phyloP scores from a whole-genome alignment of 805 yeast genomes.

The Starmera pachycereana region DNA sequence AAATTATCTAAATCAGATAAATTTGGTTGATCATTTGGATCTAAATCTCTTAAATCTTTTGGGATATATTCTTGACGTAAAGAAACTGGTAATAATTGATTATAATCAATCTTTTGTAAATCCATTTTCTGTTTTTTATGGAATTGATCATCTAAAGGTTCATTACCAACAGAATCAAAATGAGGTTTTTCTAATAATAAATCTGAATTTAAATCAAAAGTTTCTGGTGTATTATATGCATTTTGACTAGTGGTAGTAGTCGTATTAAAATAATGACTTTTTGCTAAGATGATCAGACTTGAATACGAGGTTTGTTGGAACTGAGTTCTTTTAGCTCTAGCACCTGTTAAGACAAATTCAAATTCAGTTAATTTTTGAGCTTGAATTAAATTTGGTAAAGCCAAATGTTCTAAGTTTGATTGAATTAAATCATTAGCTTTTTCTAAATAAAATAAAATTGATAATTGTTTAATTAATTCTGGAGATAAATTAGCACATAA shows the following conservation, averaged over 20 bases:
- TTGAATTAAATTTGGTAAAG: slow-evolving; percentile 41
- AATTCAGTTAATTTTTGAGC: slow-evolving; percentile 53
- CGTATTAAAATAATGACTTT: slow-evolving; percentile 22
- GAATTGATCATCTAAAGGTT: slow-evolving; percentile 31
- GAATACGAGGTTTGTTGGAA: slow-evolving; percentile 66
- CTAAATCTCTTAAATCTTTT: slow-evolving; percentile 35
- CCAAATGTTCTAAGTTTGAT: slow-evolving; percentile 52
- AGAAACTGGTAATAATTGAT: slow-evolving; percentile 52
- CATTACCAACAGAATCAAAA: slow-evolving; percentile 50
- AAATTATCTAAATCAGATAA: slow-evolving; percentile 60
- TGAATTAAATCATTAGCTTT: slow-evolving; percentile 53
- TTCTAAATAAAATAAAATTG: slow-evolving; percentile 51
- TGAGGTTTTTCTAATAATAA: slow-evolving; percentile 64
- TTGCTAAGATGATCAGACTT: slow-evolving; percentile 68
- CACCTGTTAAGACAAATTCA: slow-evolving; percentile 68
- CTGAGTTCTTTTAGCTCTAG: slow-evolving; percentile 80
- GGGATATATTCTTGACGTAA: slow-evolving; percentile 57
- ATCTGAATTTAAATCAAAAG: slow-evolving; percentile 61
- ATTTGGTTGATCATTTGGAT: slow-evolving; percentile 77
- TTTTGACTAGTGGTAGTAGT: slow-evolving; percentile 21
- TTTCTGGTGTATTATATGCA: slow-evolving; percentile 35
- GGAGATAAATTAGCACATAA: slow-evolving; percentile 17
- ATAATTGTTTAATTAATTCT: slow-evolving; percentile 26
- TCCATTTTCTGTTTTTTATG: slow-evolving; percentile 28
- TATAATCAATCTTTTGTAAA: slow-evolving; percentile 25